Base-by-base conservation (phyloP, 305 asterid species). In the Fraxinus paxiana region DNA sequence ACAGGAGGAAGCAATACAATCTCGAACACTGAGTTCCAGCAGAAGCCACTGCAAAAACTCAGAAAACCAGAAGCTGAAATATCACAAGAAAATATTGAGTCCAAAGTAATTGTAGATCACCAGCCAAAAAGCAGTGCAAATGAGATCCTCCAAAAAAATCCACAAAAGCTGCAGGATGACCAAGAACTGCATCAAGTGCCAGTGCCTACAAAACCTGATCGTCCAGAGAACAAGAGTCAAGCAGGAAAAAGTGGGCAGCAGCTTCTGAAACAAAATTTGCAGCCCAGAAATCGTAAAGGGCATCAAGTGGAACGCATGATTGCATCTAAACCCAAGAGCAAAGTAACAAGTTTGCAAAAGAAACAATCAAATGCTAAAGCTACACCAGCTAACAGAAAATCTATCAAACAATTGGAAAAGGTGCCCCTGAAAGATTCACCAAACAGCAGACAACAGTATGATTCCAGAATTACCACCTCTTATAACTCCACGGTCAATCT, bases 321-420 rank as follows among this genome's bases (percentile, higher is more conserved):
- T 63, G 81, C 87, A 81, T 78, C 93, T 70, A 89, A 87, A 82
- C 12, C 85, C 71, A 92, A 80, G 83, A 87, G 56, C 54, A 79
- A 77, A 30, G 34, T 78, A 73, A 82, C 78, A 74, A 85, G 84
- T 86, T 48, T 67, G 79, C 87, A 82, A 59, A 90, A 84, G 83
- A 92, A 84, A 82, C 77, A 86, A 79, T 46, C 88, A 84, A 81
- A 6, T 78, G 84, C 70, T 28, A 84, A 83, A 77, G 80, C 86
- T 63, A 59, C 79, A 80, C 81, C 84, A 43, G 79, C 83, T 48
- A 85, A 87, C 78, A 84, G 77, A 75, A 86, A 79, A 73, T 48
- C 83, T 56, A 63, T 75, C 67, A 87, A 84, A 81, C 77, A 77
- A 12, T 81, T 28, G 70, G 91, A 77, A 35, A 82, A 85, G 71